Base-by-base conservation (phyloP, 208 protist genomes). In the Crithidia sp. region DNA sequence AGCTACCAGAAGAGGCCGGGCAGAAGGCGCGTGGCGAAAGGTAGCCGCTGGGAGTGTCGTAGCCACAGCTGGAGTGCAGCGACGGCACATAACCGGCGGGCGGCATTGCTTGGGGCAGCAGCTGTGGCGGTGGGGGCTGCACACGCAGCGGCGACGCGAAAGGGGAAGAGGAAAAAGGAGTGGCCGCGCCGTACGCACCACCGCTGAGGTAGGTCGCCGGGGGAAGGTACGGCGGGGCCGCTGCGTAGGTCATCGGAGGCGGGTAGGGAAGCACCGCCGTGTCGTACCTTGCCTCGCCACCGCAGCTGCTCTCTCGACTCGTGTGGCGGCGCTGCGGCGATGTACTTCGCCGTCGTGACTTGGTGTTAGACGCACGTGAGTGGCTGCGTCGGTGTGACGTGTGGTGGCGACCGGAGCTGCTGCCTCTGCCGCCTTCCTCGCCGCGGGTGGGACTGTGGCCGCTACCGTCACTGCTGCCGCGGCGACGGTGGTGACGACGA, bases 71-170 rank as follows among this genome's bases (percentile, higher is more conserved):
- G 4, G 62, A 43, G 10, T 49, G 40, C 17, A 41, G 52, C 45
- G 7, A 47, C 43, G 55, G 52, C 12, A 45, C 9, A n/a, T 19
- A n/a, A 37, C 28, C 17, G 7, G 58, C 39, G 14, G 74, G 52
- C 28, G 45, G 40, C 17, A 60, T 17, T 47, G 60, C 52, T 7
- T 13, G 47, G 10, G 41, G 44, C 47, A 44, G 41, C 45, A 54
- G 63, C 49, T 41, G 36, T n/a, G 66, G 28, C 36, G 64, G 57
- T 45, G 74, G 50, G 37, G 66, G 40, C n/a, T 40, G 58, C 56
- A 60, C 53, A 5, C 54, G 62, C 5, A 58, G n/a, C 7, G 65
- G 54, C 19, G 57, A 59, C 16, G 53, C 12, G 10, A 73, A 71
- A 39, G 56, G 68, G 2, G 53, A 56, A 2, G 56, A 39, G 4